Evolutionary conservation across 2,329 filamentous ascomycete species (phyloP).

Genomic region (Trichothecium sympodiale): DNA sequence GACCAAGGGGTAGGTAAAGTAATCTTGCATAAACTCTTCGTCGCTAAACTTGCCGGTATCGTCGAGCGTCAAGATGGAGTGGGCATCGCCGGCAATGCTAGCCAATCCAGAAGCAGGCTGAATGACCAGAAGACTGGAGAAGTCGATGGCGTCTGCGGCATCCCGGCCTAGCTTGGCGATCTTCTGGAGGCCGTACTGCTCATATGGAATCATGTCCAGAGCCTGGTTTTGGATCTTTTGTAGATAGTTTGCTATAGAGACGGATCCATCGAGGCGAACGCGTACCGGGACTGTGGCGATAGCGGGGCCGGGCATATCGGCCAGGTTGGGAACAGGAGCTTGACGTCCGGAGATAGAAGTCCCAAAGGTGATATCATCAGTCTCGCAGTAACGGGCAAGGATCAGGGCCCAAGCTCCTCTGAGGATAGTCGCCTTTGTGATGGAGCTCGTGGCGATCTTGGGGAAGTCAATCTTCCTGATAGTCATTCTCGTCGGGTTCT

Average conservation of each 20-base stretch:
- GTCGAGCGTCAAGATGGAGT: background rate
- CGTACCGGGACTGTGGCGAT: constrained; percentile 12
- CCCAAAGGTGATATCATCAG: constrained; percentile 1
- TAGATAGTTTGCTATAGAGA: constrained; percentile 26
- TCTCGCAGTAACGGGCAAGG: background rate
- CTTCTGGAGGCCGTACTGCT: constrained; percentile 10
- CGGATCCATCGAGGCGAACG: constrained; percentile 13
- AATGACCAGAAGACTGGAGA: constrained; percentile 7
- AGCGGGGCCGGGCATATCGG: constrained; percentile 10
- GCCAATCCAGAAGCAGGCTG: constrained; percentile 4
- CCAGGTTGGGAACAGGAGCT: constrained; percentile 9
- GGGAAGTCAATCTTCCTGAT: background rate
- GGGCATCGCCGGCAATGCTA: background rate
- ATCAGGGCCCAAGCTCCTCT: background rate
- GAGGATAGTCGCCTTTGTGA: constrained; percentile 7
- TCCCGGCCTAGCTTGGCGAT: constrained; percentile 6
- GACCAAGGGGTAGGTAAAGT: constrained; percentile 4
- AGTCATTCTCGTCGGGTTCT: background rate
- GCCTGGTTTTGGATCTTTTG: background rate
- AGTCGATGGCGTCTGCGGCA: constrained; percentile 4
- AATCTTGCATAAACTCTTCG: background rate
- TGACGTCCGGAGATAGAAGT: background rate
- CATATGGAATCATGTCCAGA: constrained; percentile 6
- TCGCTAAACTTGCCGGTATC: background rate
- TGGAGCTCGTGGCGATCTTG: background rate